Evolutionary conservation across 2,329 filamentous ascomycete genomes (phyloP).

Genomic region (Xylogone sp.): DNA sequence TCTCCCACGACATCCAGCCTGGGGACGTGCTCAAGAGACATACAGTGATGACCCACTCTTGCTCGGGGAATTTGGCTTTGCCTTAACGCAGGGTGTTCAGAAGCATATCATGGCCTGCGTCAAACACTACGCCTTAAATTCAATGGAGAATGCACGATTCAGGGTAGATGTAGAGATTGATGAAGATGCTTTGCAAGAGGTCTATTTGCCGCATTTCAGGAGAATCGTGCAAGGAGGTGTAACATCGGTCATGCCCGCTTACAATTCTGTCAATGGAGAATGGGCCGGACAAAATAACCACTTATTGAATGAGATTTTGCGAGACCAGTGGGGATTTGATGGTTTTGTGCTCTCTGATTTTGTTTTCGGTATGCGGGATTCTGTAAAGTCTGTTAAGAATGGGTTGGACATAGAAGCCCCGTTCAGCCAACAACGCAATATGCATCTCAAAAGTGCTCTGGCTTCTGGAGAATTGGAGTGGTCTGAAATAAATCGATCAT

Average conservation of each 20-base stretch:
- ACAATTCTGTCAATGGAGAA: conserved; percentile 10
- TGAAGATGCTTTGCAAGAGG: conserved; percentile 22
- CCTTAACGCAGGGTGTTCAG: conserved; percentile 18
- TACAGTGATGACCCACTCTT: conserved; percentile 30
- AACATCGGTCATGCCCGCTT: conserved; percentile 9
- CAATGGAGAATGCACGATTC: conserved; percentile 27
- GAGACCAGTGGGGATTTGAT: conserved; percentile 7
- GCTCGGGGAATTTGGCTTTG: conserved; percentile 23
- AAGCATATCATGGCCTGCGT: conserved; percentile 26
- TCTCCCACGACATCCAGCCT: conserved; percentile 27
- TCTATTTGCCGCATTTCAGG: conserved; percentile 16
- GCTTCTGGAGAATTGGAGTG: conserved; percentile 6
- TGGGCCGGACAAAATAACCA: conserved; percentile 8
- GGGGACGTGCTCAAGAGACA: conserved; percentile 23
- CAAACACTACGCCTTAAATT: conserved; percentile 27
- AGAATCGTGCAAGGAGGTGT: conserved; percentile 7
- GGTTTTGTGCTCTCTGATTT: conserved; percentile 11
- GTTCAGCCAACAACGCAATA: conserved; percentile 5
- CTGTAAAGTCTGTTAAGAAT: conserved; percentile 5
- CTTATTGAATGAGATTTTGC: conserved; percentile 7
- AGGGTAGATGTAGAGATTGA: conserved; percentile 22
- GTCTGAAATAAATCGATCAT: conserved; percentile 2
- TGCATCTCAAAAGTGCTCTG: conserved; percentile 1
- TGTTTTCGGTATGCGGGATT: conserved; percentile 7
- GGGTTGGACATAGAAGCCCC: conserved; percentile 10